A percentile compares a stretch with the other conserved stretches of the same genome.
phyloP scores from a whole-genome alignment of 1,284 basidiomycete genomes.

The Naganishia sp. region DNA sequence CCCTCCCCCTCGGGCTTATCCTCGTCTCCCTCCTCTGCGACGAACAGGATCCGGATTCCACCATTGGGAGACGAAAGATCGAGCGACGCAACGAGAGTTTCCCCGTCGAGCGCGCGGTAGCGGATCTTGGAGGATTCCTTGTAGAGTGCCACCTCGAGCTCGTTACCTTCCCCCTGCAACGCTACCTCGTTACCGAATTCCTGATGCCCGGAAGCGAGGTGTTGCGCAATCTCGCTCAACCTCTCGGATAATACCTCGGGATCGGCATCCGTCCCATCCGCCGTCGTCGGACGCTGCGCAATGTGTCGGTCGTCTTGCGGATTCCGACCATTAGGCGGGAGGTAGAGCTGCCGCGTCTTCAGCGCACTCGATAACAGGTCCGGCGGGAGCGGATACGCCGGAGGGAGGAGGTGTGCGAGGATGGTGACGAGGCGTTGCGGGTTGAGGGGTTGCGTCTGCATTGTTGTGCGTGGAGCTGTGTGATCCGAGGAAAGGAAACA shows the following conservation, averaged over 20 bases:
- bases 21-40: not conserved
- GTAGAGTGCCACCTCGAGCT: slow-evolving; percentile 22
- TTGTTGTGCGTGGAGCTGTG: not conserved
- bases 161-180: slow-evolving; percentile 25
- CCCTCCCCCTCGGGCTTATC: not conserved
- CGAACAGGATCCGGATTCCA: slow-evolving; percentile 18
- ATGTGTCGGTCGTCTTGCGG: slow-evolving; percentile 44
- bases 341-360: slow-evolving; percentile 46
- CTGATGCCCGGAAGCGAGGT: not conserved
- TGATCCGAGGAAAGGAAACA: no score
- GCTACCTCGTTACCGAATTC: slow-evolving; percentile 12
- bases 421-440: slow-evolving; percentile 37
- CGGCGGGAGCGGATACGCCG: slow-evolving; percentile 43
- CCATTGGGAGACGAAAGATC: slow-evolving; percentile 1
- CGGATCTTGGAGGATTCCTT: slow-evolving; percentile 6
- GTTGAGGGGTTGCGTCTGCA: slow-evolving; percentile 8
- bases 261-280: not conserved
- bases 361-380: slow-evolving; percentile 42
- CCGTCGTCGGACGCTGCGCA: slow-evolving; percentile 14
- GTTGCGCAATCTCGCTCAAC: not conserved
- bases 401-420: slow-evolving; percentile 49
- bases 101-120: slow-evolving; percentile 22
- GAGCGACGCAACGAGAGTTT: slow-evolving; percentile 17
- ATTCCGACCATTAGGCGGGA: slow-evolving; percentile 43
- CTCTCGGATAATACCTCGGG: slow-evolving; percentile 5